phyloP scores from a whole-genome alignment of 306 rosid species.

The Cyamopsis tetragonoloba region DNA sequence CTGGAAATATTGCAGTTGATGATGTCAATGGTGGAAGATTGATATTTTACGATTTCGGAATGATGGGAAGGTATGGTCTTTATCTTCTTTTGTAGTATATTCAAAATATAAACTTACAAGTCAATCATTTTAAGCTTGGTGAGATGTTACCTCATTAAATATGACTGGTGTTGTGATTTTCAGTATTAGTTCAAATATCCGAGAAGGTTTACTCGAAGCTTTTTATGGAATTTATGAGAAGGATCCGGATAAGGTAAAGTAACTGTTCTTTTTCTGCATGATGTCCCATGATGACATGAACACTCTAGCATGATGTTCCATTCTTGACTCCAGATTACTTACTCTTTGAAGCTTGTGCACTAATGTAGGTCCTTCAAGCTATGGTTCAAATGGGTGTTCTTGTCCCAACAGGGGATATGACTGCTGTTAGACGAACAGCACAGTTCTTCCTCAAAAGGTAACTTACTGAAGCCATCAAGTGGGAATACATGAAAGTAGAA shows the following conservation, averaged over 20 bases:
- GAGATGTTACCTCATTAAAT: constrained; percentile 21
- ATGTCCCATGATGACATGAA: constrained; percentile 16
- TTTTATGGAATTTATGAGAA: constrained; percentile 97
- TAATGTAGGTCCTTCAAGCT: constrained; percentile 85
- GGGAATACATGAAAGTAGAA: constrained; percentile 16
- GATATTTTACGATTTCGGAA: constrained; percentile 99
- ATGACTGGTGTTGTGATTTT: constrained; percentile 27
- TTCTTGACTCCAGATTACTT: constrained; percentile 19
- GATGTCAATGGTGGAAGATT: constrained; percentile 99
- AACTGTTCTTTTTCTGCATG: neutral
- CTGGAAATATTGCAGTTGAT: constrained; percentile 98
- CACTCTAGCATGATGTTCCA: constrained; percentile 11
- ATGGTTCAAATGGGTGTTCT: constrained; percentile 99
- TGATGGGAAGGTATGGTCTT: constrained; percentile 92
- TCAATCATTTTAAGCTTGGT: constrained; percentile 13
- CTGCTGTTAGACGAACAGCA: constrained; percentile 95
- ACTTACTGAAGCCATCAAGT: constrained; percentile 24
- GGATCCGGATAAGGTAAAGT: constrained; percentile 96
- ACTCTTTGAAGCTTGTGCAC: constrained; percentile 25
- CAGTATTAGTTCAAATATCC: constrained; percentile 92
- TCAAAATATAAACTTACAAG: neutral
- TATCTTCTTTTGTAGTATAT: constrained; percentile 23
- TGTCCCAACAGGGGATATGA: constrained; percentile 99
- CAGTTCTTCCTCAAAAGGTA: constrained; percentile 94
- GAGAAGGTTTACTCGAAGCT: constrained; percentile 91